phyloP scores from a whole-genome alignment of 768 basidiomycete species.

The Tephrocybe sp. region DNA sequence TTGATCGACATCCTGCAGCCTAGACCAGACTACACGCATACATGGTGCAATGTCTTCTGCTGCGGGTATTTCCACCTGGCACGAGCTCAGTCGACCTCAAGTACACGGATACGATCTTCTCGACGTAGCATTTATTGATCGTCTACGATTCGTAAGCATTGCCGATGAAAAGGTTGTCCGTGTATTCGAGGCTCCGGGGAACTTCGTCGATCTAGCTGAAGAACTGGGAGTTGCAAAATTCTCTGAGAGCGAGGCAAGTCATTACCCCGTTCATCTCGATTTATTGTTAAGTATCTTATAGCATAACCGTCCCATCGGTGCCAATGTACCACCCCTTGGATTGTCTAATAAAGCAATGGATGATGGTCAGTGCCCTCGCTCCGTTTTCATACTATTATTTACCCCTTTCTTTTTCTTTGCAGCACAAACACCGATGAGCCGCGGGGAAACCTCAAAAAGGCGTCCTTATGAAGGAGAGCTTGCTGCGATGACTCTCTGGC shows the following conservation, averaged over 20 bases:
- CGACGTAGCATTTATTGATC: slow-evolving; percentile 70
- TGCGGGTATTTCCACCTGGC: slow-evolving; percentile 47
- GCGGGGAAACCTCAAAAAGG: slow-evolving; percentile 4
- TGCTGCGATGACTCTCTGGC: slow-evolving; percentile 88
- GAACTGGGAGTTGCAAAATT: slow-evolving; percentile 47
- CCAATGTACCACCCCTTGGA: slow-evolving; percentile 90
- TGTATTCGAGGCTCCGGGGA: slow-evolving; percentile 86
- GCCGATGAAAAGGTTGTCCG: slow-evolving; percentile 96
- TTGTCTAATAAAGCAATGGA: slow-evolving; percentile 90
- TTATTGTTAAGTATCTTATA: slow-evolving; percentile 22
- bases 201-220: slow-evolving; percentile 68
- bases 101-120: slow-evolving; percentile 95
- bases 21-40: slow-evolving; percentile 91
- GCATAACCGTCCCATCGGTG: slow-evolving; percentile 67
- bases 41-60: slow-evolving; percentile 55
- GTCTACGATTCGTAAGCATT: slow-evolving; percentile 81
- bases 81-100: slow-evolving; percentile 90
- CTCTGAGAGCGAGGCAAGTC: slow-evolving; percentile 46
- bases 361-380: slow-evolving; percentile 46
- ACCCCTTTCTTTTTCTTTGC: slow-evolving; percentile 1
- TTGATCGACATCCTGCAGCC: slow-evolving; percentile 36
- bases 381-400: not conserved
- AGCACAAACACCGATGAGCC: slow-evolving; percentile 2
- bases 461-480: slow-evolving; percentile 92
- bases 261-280: not conserved